A percentile compares a stretch with the other conserved stretches of the same genome.
phyloP scores from a whole-genome alignment of 208 protist species.

The Entamoeba dispar region DNA sequence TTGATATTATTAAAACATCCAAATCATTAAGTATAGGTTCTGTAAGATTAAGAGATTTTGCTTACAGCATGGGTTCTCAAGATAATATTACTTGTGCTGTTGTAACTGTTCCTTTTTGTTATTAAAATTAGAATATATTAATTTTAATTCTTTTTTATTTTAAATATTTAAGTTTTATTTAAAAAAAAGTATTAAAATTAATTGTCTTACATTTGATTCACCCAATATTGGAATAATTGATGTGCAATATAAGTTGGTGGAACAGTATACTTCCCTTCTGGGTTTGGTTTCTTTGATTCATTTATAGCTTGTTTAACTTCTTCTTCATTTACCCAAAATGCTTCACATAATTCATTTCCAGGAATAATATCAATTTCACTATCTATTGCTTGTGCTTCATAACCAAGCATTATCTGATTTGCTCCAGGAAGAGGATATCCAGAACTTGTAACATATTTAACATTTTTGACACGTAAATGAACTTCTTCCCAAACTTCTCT shows the following conservation, averaged over 20 bases:
- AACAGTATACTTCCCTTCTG: not conserved
- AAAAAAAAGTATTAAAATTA: too few species aligned
- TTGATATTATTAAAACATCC: slow-evolving; percentile 8
- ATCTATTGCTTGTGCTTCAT: not conserved
- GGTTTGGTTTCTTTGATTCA: not conserved
- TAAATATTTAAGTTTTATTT: too few species aligned
- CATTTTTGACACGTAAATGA: not conserved
- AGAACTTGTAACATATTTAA: not conserved
- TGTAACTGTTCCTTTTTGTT: too few species aligned
- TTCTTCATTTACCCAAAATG: not conserved
- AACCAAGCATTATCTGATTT: not conserved
- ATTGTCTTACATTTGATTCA: not conserved
- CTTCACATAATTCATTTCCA: not conserved
- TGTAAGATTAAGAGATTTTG: not conserved
- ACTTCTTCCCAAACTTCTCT: not conserved
- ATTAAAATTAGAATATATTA: too few species aligned
- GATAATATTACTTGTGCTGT: slow-evolving; percentile 1
- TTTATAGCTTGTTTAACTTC: not conserved
- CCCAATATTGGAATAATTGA: not conserved
- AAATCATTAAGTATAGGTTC: not conserved
- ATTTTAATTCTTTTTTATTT: too few species aligned
- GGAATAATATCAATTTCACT: not conserved
- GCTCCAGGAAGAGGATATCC: not conserved
- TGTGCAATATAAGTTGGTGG: not conserved
- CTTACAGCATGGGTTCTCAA: not conserved